phyloP scores from a whole-genome alignment of 2,329 filamentous ascomycete species.

The Thielaviopsis ethacetica region DNA sequence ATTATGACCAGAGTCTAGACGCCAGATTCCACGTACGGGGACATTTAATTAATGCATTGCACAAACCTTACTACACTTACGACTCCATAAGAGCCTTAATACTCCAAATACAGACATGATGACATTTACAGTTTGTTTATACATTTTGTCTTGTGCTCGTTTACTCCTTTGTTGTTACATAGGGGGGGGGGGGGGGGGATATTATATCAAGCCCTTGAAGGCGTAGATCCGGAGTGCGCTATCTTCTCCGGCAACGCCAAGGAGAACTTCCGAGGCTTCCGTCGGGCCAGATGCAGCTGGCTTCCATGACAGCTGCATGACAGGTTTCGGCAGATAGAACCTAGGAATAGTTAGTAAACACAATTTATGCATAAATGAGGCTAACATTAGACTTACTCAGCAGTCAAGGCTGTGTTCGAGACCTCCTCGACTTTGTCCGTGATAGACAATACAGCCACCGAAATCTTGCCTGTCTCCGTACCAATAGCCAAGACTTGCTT shows the following conservation, averaged over 20 bases:
- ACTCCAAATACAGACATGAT: background rate
- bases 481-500: constrained; percentile 35
- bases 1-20: background rate
- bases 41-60: background rate
- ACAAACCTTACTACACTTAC: background rate
- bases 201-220: constrained; percentile 17
- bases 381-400: constrained; percentile 4
- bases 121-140: background rate
- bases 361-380: background rate
- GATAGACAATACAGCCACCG: constrained; percentile 5
- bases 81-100: background rate
- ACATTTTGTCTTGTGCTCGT: background rate
- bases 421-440: background rate
- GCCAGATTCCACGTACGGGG: background rate
- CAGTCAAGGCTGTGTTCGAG: constrained; percentile 1
- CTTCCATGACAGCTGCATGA: constrained; percentile 55
- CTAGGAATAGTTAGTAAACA: constrained; percentile 17
- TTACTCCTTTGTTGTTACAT: constrained; percentile 14
- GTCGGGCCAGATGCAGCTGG: constrained; percentile 22
- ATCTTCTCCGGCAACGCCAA: constrained; percentile 44
- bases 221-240: constrained; percentile 42
- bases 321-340: constrained; percentile 43
- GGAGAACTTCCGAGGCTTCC: constrained; percentile 19
- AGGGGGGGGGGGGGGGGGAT: no score
- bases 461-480: constrained; percentile 35